A percentile compares a stretch with the other conserved stretches of the same genome.
Evolutionary conservation across 2,329 filamentous ascomycete genomes (phyloP).

Genomic region (Xylaria sp.): DNA sequence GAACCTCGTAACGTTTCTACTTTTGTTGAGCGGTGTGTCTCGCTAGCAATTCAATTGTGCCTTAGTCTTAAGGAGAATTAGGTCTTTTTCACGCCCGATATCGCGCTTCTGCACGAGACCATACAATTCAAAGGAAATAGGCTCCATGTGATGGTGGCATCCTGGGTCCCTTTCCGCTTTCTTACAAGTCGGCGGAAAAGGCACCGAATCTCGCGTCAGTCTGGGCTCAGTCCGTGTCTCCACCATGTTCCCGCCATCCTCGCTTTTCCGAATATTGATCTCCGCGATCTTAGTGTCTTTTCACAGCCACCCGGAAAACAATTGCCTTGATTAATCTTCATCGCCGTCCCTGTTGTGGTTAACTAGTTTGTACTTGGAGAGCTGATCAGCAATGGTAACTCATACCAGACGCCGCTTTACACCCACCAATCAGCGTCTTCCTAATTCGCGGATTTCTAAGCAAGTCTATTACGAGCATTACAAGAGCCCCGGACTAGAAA

Average conservation of each 20-base stretch:
- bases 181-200: conserved; percentile 25
- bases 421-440: too few relatives aligned
- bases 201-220: conserved; percentile 11
- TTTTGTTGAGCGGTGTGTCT: not conserved
- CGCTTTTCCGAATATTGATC: not conserved
- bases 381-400: not conserved
- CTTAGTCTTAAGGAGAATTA: not conserved
- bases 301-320: conserved; percentile 6
- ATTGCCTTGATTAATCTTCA: not conserved
- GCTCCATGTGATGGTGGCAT: not conserved
- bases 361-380: too few relatives aligned
- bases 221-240: not conserved
- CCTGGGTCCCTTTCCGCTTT: not conserved
- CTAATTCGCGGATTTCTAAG: too few relatives aligned
- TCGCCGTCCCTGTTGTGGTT: not conserved
- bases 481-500: too few relatives aligned
- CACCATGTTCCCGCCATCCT: conserved; percentile 2
- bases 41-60: not conserved
- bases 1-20: not conserved
- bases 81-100: not conserved
- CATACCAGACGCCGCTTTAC: too few relatives aligned
- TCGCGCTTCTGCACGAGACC: not conserved
- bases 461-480: too few relatives aligned
- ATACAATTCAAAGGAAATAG: not conserved
- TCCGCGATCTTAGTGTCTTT: not conserved